Evolutionary conservation across 345 rosid species (phyloP).

Genomic region (Conringia planisiliqua): DNA sequence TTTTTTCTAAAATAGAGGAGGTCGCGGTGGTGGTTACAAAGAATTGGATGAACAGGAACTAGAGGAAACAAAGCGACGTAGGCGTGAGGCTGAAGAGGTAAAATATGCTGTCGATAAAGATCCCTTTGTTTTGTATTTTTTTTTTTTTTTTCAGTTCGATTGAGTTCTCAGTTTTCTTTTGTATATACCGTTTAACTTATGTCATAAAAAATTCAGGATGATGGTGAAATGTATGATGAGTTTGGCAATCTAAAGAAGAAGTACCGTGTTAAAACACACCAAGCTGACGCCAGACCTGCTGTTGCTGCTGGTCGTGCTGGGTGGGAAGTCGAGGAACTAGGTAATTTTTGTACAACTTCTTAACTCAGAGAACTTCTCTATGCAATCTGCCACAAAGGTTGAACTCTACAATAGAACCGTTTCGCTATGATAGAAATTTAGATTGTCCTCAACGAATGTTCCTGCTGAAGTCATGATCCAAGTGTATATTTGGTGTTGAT

Average conservation of each 20-base stretch:
- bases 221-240: constrained; percentile 97
- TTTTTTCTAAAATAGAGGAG: constrained; percentile 57
- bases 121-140: background rate
- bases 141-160: background rate
- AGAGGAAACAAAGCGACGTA: constrained; percentile 91
- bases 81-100: constrained; percentile 93
- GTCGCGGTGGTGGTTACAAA: constrained; percentile 98
- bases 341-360: constrained; percentile 30
- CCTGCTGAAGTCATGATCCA: background rate
- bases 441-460: background rate
- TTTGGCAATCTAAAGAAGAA: constrained; percentile 98
- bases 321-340: constrained; percentile 95
- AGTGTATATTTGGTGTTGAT: background rate
- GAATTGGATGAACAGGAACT: constrained; percentile 98
- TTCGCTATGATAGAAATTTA: background rate
- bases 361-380: background rate
- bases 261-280: constrained; percentile 81
- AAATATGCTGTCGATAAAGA: constrained; percentile 24
- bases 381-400: background rate
- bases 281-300: constrained; percentile 58
- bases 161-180: background rate
- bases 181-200: constrained; percentile 12
- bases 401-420: background rate
- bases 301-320: constrained; percentile 98
- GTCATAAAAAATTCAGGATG: constrained; percentile 55